Conservation (phyloP, 371 early-diverging fungal species). For the Cokeromyces recurvatus region DNA sequence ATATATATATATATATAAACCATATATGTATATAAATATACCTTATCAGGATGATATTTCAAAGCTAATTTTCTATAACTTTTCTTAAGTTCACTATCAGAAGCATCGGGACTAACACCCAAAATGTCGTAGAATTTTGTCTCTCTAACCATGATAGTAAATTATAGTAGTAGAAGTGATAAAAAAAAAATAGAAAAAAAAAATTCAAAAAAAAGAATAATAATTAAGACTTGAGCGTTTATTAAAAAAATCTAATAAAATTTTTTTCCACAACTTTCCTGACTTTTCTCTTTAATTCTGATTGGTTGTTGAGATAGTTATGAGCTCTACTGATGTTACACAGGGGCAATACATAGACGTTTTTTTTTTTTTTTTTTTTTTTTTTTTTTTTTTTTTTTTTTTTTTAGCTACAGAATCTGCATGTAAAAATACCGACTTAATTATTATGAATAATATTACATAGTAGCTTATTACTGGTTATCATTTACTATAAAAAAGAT, state of each 20-base stretch:
- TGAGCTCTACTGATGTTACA: too few relatives aligned
- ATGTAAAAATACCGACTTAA: too few relatives aligned
- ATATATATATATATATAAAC: too few relatives aligned
- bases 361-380: too few relatives aligned
- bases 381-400: conserved; percentile 1
- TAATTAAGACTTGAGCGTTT: conserved; percentile 1
- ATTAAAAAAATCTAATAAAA: conserved; percentile 6
- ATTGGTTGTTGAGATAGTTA: too few relatives aligned
- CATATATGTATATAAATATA: conserved; percentile 8
- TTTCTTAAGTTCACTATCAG: conserved; percentile 85
- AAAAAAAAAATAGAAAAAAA: conserved; percentile 4
- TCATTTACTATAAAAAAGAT: too few relatives aligned
- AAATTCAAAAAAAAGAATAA: not conserved
- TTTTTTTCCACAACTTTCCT: conserved; percentile 18
- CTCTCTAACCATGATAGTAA: conserved; percentile 65
- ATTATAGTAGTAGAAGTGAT: not conserved
- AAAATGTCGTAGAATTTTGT: conserved; percentile 92
- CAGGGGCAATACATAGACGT: too few relatives aligned
- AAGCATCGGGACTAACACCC: conserved; percentile 77
- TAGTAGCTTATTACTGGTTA: too few relatives aligned
- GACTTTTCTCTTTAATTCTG: conserved; percentile 7
- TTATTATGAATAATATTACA: too few relatives aligned
- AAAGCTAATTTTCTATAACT: conserved; percentile 91
- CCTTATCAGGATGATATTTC: conserved; percentile 95
- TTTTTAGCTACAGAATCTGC: not conserved